A percentile compares a stretch with the other conserved stretches of the same genome.
phyloP scores from a whole-genome alignment of 2,329 filamentous ascomycete species.

The Stachybotrys echinatus region DNA sequence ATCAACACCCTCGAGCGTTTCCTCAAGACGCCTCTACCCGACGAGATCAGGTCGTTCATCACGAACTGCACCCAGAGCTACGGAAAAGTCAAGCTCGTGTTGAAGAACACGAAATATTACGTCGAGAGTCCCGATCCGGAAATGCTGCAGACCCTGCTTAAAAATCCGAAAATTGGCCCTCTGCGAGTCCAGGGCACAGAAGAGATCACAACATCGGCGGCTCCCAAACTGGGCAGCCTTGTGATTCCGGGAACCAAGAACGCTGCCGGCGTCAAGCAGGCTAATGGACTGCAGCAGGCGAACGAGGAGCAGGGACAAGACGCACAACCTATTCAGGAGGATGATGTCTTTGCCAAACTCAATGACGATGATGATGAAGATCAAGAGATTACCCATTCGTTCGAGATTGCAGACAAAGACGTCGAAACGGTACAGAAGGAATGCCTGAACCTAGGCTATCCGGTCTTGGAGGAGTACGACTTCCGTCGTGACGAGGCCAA shows the following conservation, averaged over 20 bases:
- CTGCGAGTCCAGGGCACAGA: conserved; percentile 67
- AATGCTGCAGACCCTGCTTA: conserved; percentile 80
- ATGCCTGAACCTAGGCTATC: conserved; percentile 79
- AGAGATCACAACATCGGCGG: conserved; percentile 73
- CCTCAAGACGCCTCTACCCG: conserved; percentile 81
- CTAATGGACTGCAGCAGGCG: conserved; percentile 32
- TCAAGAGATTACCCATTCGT: conserved; percentile 83
- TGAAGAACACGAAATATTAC: conserved; percentile 92
- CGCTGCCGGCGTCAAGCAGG: conserved; percentile 81
- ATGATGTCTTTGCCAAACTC: conserved; percentile 65
- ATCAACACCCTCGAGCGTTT: conserved; percentile 83
- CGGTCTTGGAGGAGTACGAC: conserved; percentile 94
- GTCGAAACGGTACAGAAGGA: conserved; percentile 87
- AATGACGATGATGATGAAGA: conserved; percentile 87
- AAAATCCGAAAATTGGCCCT: conserved; percentile 75
- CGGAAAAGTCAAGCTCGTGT: conserved; percentile 90
- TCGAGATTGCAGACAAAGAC: conserved; percentile 77
- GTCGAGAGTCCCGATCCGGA: conserved; percentile 86
- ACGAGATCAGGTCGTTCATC: conserved; percentile 76
- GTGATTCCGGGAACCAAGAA: conserved; percentile 94
- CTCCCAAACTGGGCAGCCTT: conserved; percentile 79
- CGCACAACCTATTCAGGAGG: conserved; percentile 50
- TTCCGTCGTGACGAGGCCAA: conserved; percentile 89
- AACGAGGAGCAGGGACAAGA: conserved; percentile 34
- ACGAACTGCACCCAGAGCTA: conserved; percentile 78